Conservation (phyloP, 2,329 filamentous ascomycete species). For the Pseudohalonectria lignicola region DNA sequence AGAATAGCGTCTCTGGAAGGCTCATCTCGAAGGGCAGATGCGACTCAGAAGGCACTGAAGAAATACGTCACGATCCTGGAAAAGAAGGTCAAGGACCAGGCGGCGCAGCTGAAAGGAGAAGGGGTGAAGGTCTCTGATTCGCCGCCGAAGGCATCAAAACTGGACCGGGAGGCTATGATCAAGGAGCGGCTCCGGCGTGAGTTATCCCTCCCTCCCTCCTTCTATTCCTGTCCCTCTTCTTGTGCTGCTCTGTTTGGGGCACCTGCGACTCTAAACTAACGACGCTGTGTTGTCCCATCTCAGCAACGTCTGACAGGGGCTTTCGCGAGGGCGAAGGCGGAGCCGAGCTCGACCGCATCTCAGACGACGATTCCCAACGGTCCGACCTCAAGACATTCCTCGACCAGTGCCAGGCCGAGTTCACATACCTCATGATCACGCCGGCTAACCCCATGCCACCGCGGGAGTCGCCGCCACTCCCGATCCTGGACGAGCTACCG, state of each 20-base stretch:
- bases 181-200: constrained; percentile 46
- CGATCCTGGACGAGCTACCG: constrained; percentile 45
- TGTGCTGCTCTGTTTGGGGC: no score
- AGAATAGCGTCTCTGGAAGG: constrained; percentile 92
- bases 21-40: constrained; percentile 74
- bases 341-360: constrained; percentile 30
- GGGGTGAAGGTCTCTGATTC: constrained; percentile 21
- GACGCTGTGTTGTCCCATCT: no score
- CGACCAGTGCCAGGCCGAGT: constrained; percentile 54
- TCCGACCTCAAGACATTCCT: constrained; percentile 48
- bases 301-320: not conserved
- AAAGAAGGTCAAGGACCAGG: constrained; percentile 74
- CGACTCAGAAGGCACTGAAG: constrained; percentile 77
- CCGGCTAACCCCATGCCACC: constrained; percentile 55
- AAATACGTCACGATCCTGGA: constrained; percentile 88
- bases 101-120: constrained; percentile 52
- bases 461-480: constrained; percentile 49
- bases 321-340: not conserved
- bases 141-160: constrained; percentile 20
- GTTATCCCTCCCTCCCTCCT: constrained; percentile 10
- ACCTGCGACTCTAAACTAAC: no score
- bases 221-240: no score
- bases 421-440: constrained; percentile 57
- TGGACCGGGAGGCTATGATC: constrained; percentile 39
- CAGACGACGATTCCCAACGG: constrained; percentile 39